Evolutionary conservation across 306 rosid species (phyloP).

Genomic region (Ammopiptanthus mongolicus): DNA sequence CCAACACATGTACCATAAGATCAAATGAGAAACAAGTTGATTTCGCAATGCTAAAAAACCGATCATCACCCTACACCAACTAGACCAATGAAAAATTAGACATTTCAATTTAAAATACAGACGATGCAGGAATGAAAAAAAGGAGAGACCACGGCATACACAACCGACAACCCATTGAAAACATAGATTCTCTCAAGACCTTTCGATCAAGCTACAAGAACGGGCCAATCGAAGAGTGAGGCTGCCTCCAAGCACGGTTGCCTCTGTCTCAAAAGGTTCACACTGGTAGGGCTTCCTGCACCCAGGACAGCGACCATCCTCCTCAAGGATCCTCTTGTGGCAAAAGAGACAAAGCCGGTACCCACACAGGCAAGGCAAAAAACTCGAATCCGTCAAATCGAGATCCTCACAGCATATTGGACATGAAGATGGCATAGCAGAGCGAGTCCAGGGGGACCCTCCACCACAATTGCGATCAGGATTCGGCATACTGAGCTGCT

Average conservation of each 20-base stretch:
- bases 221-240: slow-evolving; percentile 69
- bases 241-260: slow-evolving; percentile 57
- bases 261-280: slow-evolving; percentile 53
- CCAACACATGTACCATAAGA: slow-evolving; percentile 58
- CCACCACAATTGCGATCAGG: slow-evolving; percentile 47
- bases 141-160: slow-evolving; percentile 42
- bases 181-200: slow-evolving; percentile 55
- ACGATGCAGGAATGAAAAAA: slow-evolving; percentile 33
- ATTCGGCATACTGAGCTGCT: slow-evolving; percentile 75
- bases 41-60: slow-evolving; percentile 44
- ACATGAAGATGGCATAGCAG: slow-evolving; percentile 54
- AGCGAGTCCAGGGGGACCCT: slow-evolving; percentile 51
- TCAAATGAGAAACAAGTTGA: slow-evolving; percentile 54
- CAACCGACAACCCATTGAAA: slow-evolving; percentile 23
- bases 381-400: slow-evolving; percentile 83
- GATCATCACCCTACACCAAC: slow-evolving; percentile 50
- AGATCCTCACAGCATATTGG: slow-evolving; percentile 95
- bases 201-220: slow-evolving; percentile 72
- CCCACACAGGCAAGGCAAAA: slow-evolving; percentile 84
- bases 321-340: slow-evolving; percentile 92
- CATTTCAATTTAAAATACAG: slow-evolving; percentile 38
- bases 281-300: slow-evolving; percentile 87
- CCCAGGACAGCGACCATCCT: slow-evolving; percentile 93
- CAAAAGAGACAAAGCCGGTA: slow-evolving; percentile 97
- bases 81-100: slow-evolving; percentile 48